Conservation (phyloP, 306 rosid species). For the Morella rubra region DNA sequence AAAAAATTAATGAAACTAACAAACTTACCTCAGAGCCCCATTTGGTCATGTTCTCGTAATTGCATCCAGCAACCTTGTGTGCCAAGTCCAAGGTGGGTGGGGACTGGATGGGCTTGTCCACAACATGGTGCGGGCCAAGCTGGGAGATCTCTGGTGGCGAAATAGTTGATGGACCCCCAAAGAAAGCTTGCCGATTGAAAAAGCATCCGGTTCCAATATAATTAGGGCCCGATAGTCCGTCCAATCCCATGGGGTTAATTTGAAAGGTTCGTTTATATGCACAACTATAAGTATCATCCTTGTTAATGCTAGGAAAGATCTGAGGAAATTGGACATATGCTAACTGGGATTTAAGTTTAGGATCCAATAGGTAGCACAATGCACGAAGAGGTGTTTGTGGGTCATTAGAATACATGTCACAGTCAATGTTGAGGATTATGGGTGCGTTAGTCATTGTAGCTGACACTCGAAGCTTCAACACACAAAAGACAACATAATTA, state of each 20-base stretch:
- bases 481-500: not conserved
- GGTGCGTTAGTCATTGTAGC: constrained; percentile 49
- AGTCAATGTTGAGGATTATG: constrained; percentile 33
- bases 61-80: constrained; percentile 30
- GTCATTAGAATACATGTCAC: constrained; percentile 49
- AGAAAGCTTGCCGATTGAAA: constrained; percentile 32
- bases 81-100: constrained; percentile 25
- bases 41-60: constrained; percentile 29
- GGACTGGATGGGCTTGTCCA: constrained; percentile 24
- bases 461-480: constrained; percentile 43
- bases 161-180: constrained; percentile 34
- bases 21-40: constrained; percentile 46
- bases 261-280: not conserved
- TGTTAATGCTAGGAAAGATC: constrained; percentile 29
- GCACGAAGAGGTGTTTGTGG: constrained; percentile 33
- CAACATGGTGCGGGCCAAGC: constrained; percentile 24
- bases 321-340: constrained; percentile 45
- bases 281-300: constrained; percentile 27
- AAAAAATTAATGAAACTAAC: too few relatives aligned
- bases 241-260: constrained; percentile 30
- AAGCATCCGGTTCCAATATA: constrained; percentile 41
- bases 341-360: not conserved
- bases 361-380: constrained; percentile 35
- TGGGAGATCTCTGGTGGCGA: constrained; percentile 18
- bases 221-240: constrained; percentile 32